Evolutionary conservation across 179 eudicot species (phyloP).

Genomic region (Beta lomatogona): DNA sequence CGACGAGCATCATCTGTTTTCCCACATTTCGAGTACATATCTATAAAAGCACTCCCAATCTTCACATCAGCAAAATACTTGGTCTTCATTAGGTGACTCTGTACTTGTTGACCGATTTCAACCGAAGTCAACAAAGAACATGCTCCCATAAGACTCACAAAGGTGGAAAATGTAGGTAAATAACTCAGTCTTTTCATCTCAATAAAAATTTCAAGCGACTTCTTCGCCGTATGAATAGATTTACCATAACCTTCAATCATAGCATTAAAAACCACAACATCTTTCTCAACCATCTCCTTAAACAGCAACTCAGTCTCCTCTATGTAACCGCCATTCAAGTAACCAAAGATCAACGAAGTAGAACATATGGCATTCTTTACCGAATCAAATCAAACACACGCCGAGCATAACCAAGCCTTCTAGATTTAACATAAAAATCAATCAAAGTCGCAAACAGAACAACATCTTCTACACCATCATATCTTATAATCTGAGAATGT

Average conservation of each 20-base stretch:
- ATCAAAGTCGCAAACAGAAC: slow-evolving; percentile 65
- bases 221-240: slow-evolving; percentile 59
- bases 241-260: slow-evolving; percentile 96
- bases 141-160: slow-evolving; percentile 82
- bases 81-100: slow-evolving; percentile 61
- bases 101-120: slow-evolving; percentile 77
- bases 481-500: slow-evolving; percentile 67
- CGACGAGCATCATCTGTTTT: slow-evolving; percentile 60
- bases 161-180: slow-evolving; percentile 75
- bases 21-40: slow-evolving; percentile 92
- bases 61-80: slow-evolving; percentile 48
- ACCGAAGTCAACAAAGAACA: slow-evolving; percentile 62
- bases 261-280: slow-evolving; percentile 87
- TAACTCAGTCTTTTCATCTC: slow-evolving; percentile 63
- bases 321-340: slow-evolving; percentile 55
- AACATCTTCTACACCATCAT: slow-evolving; percentile 47
- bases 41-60: slow-evolving; percentile 85
- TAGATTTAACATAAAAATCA: slow-evolving; percentile 75
- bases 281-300: slow-evolving; percentile 52
- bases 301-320: slow-evolving; percentile 74
- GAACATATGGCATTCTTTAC: slow-evolving; percentile 74
- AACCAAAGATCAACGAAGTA: slow-evolving; percentile 82
- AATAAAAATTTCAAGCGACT: slow-evolving; percentile 55
- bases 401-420: slow-evolving; percentile 70
- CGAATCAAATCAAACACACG: slow-evolving; percentile 60